Conservation (phyloP, 495 filamentous ascomycete genomes). For the Apodospora peruviana region DNA sequence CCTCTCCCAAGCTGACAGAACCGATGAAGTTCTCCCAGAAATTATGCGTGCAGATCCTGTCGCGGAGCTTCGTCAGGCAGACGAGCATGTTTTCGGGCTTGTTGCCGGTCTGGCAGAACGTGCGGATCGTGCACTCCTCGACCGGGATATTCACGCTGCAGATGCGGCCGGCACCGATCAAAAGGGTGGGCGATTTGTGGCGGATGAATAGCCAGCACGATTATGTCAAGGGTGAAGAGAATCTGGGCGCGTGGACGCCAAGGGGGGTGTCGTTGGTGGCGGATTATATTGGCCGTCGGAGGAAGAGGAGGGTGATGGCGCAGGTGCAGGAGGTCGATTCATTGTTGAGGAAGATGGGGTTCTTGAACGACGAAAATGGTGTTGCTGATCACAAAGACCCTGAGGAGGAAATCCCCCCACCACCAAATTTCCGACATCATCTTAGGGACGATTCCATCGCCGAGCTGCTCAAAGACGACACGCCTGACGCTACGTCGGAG, state of each 20-base stretch:
- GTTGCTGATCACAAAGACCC: conserved; percentile 9
- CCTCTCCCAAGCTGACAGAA: conserved; percentile 68
- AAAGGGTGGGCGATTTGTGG: conserved; percentile 90
- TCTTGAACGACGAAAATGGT: conserved; percentile 23
- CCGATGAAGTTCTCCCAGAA: conserved; percentile 82
- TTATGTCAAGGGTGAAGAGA: conserved; percentile 93
- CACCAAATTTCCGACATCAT: conserved; percentile 9
- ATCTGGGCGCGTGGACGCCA: conserved; percentile 75
- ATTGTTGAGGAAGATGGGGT: conserved; percentile 51
- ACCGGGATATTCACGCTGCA: conserved; percentile 78
- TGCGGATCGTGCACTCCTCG: conserved; percentile 79
- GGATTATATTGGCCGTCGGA: conserved; percentile 70
- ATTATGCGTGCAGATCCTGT: conserved; percentile 73
- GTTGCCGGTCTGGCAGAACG: conserved; percentile 78
- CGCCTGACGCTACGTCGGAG: conserved; percentile 31
- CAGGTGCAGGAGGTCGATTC: conserved; percentile 78
- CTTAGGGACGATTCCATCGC: conserved; percentile 37
- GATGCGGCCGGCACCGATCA: conserved; percentile 82
- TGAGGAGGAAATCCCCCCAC: conserved; percentile 18
- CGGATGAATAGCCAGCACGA: conserved; percentile 91
- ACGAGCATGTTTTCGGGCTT: conserved; percentile 81
- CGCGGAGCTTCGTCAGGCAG: conserved; percentile 76
- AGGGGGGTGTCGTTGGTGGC: conserved; percentile 80
- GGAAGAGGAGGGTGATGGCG: conserved; percentile 60
- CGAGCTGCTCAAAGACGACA: conserved; percentile 44